These are phyloP conservation scores for Emericellopsis atlantica DNA, from an alignment of 2,329 filamentous ascomycete genomes.

Conservation along the genomic window DNA sequence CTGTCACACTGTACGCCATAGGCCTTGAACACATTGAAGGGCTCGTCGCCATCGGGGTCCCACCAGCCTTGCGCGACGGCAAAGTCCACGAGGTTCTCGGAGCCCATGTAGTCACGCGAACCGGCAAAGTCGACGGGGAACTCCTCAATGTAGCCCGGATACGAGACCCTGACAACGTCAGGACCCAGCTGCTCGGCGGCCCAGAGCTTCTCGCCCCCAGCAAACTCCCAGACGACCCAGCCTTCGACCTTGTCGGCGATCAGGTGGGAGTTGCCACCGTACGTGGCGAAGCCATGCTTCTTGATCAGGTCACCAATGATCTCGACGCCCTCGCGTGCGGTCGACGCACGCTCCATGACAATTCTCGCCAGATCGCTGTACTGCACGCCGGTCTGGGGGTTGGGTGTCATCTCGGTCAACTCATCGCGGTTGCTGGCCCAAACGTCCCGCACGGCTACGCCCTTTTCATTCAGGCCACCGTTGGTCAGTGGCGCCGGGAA, in stretches of 20 bases:
- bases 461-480: slow-evolving; percentile 27
- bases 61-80: slow-evolving; percentile 14
- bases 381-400: slow-evolving; percentile 24
- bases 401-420: slow-evolving; percentile 24
- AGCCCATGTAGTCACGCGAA: slow-evolving; percentile 12
- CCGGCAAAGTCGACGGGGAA: slow-evolving; percentile 11
- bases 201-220: slow-evolving; percentile 12
- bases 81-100: slow-evolving; percentile 12
- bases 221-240: slow-evolving; percentile 15
- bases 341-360: too few species aligned
- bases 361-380: too few species aligned
- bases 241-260: slow-evolving; percentile 20
- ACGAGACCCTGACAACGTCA: slow-evolving; percentile 11
- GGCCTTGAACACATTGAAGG: slow-evolving; percentile 14
- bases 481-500: slow-evolving; percentile 29
- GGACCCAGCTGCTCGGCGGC: slow-evolving; percentile 11
- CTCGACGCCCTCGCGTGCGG: slow-evolving; percentile 26
- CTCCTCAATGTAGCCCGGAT: slow-evolving; percentile 14
- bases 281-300: slow-evolving; percentile 25
- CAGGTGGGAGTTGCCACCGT: slow-evolving; percentile 28
- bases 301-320: slow-evolving; percentile 24
- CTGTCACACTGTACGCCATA: slow-evolving; percentile 11
- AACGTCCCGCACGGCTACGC: slow-evolving; percentile 25
- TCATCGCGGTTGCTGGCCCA: slow-evolving; percentile 25
- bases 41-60: slow-evolving; percentile 7